Evolutionary conservation across 768 basidiomycete species (phyloP).

Genomic region (Macrolepiota dolichaula): DNA sequence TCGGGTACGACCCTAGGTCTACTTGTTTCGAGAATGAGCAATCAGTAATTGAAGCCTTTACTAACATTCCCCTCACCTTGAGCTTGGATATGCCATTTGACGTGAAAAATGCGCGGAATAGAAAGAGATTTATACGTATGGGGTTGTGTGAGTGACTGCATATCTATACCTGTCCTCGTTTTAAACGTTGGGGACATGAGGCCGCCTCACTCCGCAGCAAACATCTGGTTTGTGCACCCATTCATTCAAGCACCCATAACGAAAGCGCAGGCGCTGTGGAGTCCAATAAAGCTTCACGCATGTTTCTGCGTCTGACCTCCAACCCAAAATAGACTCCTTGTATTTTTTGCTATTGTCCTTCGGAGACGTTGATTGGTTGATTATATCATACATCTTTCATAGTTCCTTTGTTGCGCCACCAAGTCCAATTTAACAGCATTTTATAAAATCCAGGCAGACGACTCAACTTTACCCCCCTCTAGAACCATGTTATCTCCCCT

Average conservation of each 20-base stretch:
- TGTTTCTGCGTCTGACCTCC: neutral
- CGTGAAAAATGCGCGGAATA: neutral
- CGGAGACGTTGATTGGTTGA: neutral
- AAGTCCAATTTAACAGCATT: neutral
- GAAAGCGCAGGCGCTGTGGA: no score
- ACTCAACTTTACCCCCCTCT: neutral
- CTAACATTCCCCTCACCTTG: neutral
- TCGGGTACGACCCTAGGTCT: neutral
- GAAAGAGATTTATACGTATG: neutral
- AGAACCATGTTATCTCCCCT: neutral
- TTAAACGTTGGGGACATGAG: neutral
- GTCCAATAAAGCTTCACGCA: no score
- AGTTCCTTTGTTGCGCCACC: neutral
- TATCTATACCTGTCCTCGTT: neutral
- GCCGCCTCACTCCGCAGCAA: neutral
- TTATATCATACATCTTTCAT: neutral
- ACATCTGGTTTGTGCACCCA: neutral
- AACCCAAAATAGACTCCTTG: neutral
- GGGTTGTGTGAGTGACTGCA: neutral
- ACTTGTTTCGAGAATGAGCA: neutral
- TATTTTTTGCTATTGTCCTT: neutral
- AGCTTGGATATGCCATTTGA: neutral
- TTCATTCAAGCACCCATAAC: no score
- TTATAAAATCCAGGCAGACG: neutral
- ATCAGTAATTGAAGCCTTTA: no score